These are phyloP conservation scores for Sphagnum magellanicum DNA, from an alignment of 228 moss, liverwort and hornwort species.

Conservation along the genomic window DNA sequence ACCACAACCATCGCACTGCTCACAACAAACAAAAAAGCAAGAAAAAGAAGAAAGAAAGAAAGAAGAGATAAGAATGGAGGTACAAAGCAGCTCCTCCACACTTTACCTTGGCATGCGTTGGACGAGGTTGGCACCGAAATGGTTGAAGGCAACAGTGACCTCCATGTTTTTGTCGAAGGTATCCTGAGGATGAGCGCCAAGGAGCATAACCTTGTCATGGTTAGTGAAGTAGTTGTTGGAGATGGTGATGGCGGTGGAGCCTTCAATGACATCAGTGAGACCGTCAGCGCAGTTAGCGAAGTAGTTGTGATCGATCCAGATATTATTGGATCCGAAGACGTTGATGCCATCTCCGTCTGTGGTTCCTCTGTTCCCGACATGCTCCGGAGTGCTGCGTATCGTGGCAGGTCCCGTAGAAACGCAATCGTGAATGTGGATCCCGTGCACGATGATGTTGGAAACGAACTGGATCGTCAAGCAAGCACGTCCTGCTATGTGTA, in stretches of 20 bases:
- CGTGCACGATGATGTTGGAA: slow-evolving; percentile 33
- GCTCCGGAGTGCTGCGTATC: slow-evolving; percentile 22
- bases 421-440: slow-evolving; percentile 33
- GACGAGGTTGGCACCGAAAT: slow-evolving; percentile 55
- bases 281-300: slow-evolving; percentile 38
- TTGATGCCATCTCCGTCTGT: slow-evolving; percentile 42
- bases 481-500: slow-evolving; percentile 36
- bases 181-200: slow-evolving; percentile 72
- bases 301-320: slow-evolving; percentile 53
- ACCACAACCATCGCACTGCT: no score
- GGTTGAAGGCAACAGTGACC: slow-evolving; percentile 83
- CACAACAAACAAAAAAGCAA: no score
- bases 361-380: slow-evolving; percentile 27
- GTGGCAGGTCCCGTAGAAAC: slow-evolving; percentile 36
- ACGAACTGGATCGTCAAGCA: slow-evolving; percentile 30
- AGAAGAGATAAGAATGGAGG: no score
- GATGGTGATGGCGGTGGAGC: slow-evolving; percentile 58
- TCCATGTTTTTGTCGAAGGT: slow-evolving; percentile 48
- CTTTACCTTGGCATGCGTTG: slow-evolving; percentile 79
- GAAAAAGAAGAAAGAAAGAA: no score
- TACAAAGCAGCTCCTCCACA: no score
- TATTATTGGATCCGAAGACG: slow-evolving; percentile 26
- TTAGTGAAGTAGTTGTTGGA: slow-evolving; percentile 50
- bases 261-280: slow-evolving; percentile 35
- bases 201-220: slow-evolving; percentile 75